Base-by-base conservation (phyloP, 2,329 filamentous ascomycete species). In the Aspergillus sp. region DNA sequence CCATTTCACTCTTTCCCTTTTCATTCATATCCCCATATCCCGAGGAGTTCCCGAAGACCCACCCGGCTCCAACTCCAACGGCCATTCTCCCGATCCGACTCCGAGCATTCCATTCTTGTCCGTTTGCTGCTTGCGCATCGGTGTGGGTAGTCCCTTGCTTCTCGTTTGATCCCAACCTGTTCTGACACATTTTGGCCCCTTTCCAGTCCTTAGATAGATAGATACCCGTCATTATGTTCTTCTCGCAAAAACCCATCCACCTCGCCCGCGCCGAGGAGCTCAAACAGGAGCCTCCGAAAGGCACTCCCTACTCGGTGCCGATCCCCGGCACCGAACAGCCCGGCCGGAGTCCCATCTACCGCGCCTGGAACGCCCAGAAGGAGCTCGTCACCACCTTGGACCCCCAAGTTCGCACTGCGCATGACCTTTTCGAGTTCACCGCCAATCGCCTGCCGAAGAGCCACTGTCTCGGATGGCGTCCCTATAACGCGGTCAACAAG, bases 331-430 rank as follows among this genome's bases (percentile, higher is more conserved):
- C 87, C 44, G 83, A 89, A 72, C 77, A 80, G 55, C 84, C 89
- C 45, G 88, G 86, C 54, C 86, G 91, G 60, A 88, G 82, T 46
- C 76, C 84, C 44, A 75, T 95, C 58, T 97, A 97, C 74, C 84
- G 94, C 56, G 87, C 96, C 73, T 95, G 87, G 84, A 83, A 83
- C 58, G 86, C 87, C 66, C 80, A 81, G 52, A 86, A 95, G 73
- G 83, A 82, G 53, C 78, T 95, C 51, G 74, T 95, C 40, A 79
- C 82, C 64, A 87, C 87, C 5, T 76, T 89, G 58, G 87, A 94
- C 66, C 88, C 90, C 16, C 73, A 83, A 75, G 73, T 84, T 47
- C 80, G 78, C 56, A 95, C 90, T 13, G 80, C 85, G 22, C 88
- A 95, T 76, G 90, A 96, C 56, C 77, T 88, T 49, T 95, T 96